Base-by-base conservation (phyloP, 2,329 filamentous ascomycete species). In the Thelonectria olida region DNA sequence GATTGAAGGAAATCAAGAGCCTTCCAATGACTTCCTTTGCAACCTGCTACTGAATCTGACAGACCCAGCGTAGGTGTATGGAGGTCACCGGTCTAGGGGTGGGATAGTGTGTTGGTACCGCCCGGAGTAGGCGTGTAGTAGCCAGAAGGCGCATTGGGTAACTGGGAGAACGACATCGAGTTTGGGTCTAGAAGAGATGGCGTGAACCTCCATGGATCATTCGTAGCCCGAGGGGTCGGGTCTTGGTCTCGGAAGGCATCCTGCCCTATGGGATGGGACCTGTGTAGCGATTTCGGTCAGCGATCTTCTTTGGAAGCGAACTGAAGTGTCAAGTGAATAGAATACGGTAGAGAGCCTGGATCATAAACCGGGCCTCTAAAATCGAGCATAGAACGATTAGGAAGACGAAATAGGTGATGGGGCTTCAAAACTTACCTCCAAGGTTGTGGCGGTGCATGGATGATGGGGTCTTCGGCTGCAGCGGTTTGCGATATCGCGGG, bases 61-160 rank as follows among this genome's bases (percentile, higher is more conserved):
- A 95, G 82, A 39, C 86, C 86, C 71, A 94, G 82, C 28, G 86
- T 89, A 4, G 93, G 93, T 2, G 93, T 96, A 76, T 97, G 93
- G 57, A 97, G 83, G 76, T 97, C 93, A 51, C 92, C 92, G 36
- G 92, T 91, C 76, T 94, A 92, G 51, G 85, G 88, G 74, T 96
- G 92, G 73, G 93, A 96, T 66, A 95, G 79, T 17, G 91, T 91
- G 73, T 91, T 92, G 65, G 89, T 90, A 45, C 91, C 91, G 65
- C 91, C 92, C 2, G 93, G 91, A 1, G 92, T 96, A 2, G 94
- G 92, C 7, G 93, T 94, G 78, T 97, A 97, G 77, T 96, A 96
- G 15, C 90, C 92, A 15, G 91, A 87, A 45, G 90, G 87, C 66
- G 94, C 91, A 76, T 92, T 92, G 66, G 90, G 88, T 73, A 97